Evolutionary conservation across 2,329 filamentous ascomycete genomes (phyloP).

Genomic region (Sordariomycetes sp.): DNA sequence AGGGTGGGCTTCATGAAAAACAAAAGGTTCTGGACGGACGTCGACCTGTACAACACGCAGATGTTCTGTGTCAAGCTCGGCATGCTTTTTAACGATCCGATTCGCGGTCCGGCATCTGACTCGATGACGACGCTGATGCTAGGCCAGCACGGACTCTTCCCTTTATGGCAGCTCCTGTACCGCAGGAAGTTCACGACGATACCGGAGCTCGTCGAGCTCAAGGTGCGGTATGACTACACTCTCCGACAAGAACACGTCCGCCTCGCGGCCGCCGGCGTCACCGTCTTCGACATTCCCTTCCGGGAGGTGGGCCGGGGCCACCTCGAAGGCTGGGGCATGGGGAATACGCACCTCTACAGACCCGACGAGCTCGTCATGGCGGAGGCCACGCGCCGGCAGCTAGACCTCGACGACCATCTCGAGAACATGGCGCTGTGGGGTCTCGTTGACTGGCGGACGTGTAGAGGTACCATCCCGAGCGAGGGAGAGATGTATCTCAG

Average conservation of each 20-base stretch:
- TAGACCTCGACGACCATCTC: slow-evolving; percentile 40
- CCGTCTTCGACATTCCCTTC: slow-evolving; percentile 36
- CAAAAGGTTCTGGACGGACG: slow-evolving; percentile 37
- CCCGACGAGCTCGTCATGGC: slow-evolving; percentile 45
- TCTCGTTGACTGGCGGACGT: slow-evolving; percentile 37
- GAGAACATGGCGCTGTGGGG: slow-evolving; percentile 50
- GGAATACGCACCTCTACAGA: slow-evolving; percentile 29
- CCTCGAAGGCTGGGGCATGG: slow-evolving; percentile 42
- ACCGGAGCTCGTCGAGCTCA: slow-evolving; percentile 40
- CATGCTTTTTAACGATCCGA: slow-evolving; percentile 54
- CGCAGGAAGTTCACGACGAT: slow-evolving; percentile 34
- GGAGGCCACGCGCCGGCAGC: slow-evolving; percentile 37
- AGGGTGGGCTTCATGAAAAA: slow-evolving; percentile 43
- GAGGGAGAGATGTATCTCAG: slow-evolving; percentile 36
- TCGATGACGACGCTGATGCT: slow-evolving; percentile 44
- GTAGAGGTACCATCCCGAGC: slow-evolving; percentile 34
- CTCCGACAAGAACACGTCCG: slow-evolving; percentile 18
- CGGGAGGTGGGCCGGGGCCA: slow-evolving; percentile 37
- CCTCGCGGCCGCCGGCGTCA: slow-evolving; percentile 9
- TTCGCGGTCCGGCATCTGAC: slow-evolving; percentile 34
- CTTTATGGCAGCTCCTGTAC: slow-evolving; percentile 47
- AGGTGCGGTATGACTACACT: slow-evolving; percentile 41
- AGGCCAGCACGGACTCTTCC: slow-evolving; percentile 39
- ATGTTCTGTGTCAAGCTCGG: slow-evolving; percentile 60
- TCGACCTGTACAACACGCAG: slow-evolving; percentile 47